These are phyloP conservation scores for Silene uniflora DNA, from an alignment of 148 eudicot species.

Conservation along the genomic window DNA sequence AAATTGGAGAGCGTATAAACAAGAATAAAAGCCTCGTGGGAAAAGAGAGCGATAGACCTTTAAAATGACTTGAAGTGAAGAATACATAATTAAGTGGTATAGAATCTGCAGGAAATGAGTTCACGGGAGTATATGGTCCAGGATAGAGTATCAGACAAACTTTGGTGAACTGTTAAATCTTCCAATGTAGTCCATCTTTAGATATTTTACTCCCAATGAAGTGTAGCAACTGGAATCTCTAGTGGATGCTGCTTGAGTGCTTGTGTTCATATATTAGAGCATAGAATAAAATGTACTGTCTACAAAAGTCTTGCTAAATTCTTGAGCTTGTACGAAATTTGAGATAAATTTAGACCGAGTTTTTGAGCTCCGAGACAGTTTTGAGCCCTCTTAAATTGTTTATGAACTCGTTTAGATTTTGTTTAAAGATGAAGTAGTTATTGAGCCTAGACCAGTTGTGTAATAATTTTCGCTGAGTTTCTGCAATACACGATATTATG, in stretches of 20 bases:
- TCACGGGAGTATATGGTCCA: not conserved
- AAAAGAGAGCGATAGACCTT: too few species aligned
- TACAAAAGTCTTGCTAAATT: not conserved
- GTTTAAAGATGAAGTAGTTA: not conserved
- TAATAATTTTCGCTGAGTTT: too few species aligned
- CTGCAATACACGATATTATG: too few species aligned
- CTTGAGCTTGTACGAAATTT: not conserved
- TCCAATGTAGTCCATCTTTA: too few species aligned
- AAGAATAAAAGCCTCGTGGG: not conserved
- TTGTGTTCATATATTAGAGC: not conserved
- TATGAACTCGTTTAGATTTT: not conserved
- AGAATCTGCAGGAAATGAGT: not conserved
- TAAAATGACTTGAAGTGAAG: not conserved
- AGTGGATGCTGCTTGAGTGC: not conserved
- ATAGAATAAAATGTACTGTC: not conserved
- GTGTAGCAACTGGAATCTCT: not conserved
- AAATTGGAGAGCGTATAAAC: not conserved
- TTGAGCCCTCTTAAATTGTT: not conserved
- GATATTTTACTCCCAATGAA: not conserved
- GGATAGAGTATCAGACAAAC: not conserved
- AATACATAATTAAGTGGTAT: not conserved
- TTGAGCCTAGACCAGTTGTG: not conserved
- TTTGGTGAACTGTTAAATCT: not conserved
- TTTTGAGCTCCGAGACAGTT: not conserved
- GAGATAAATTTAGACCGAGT: too few species aligned